Evolutionary conservation across 352 stramenopile species (phyloP), one percentile per base, ranked within the genome.

Genomic region (Peronospora farinosa): DNA sequence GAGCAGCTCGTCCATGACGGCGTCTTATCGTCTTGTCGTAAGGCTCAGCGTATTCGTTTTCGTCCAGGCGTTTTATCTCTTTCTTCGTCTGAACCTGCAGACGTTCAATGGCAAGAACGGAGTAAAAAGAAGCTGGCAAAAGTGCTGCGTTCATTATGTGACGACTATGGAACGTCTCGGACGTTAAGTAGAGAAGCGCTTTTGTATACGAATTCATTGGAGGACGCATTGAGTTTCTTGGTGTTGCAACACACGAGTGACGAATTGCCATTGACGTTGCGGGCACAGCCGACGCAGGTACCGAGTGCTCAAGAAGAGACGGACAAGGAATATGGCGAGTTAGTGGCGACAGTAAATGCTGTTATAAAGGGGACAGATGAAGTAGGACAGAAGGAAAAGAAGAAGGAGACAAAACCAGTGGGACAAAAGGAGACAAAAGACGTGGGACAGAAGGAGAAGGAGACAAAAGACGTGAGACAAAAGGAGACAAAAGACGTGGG

Each of bases 211-310:
- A 90, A 90, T 54, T 65, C 68, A 2, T 62, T 83, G 25, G 79
- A 88, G 51, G 76, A 90, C 48, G 76, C 79, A 27, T 62, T 90
- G 40, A 52, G 44, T 49, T 90, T 87, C 44, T 42, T 90, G 33
- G 57, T 70, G 42, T 55, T 88, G 42, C 76, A 88, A 47, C 46
- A 67, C 27, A 19, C 70, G 16, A 87, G 79, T 35, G 69, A 83
- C 8, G 71, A 73, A 49, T 65, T 90, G 3, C 79, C 79, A 1
- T 13, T 25, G 0, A 54, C 60, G 15, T 40, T 89, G 13, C 67
- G 72, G 1, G 71, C 72, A 21, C 47, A 59, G 6, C 70, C 65
- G 12, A 55, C 58, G 3, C 25, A 16, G 0, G 15, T 66, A 1
- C 16, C 30, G 16, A 33, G 48, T 11, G n/a, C n/a, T 2, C 54